phyloP scores from a whole-genome alignment of 345 rosid species.

The Eucalyptus tenuipes region DNA sequence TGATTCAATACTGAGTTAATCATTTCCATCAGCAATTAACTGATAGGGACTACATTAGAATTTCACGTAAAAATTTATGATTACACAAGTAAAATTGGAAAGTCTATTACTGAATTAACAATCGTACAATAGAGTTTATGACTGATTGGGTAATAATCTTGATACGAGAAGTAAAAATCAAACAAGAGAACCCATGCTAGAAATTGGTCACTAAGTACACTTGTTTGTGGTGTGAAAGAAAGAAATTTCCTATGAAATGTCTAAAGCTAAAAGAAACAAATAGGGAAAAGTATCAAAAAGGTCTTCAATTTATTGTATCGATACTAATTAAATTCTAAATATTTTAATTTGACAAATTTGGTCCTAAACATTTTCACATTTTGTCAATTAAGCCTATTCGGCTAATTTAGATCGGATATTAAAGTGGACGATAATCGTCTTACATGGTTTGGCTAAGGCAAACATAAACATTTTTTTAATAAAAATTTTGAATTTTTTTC shows the following conservation, averaged over 20 bases:
- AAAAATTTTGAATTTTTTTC: no score
- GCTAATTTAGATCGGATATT: accelerated
- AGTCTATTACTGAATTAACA: no score
- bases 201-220: accelerated
- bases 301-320: no score
- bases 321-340: no score
- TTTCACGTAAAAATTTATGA: no score
- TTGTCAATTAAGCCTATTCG: accelerated
- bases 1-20: accelerated
- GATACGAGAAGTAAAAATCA: background rate
- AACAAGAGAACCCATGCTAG: background rate
- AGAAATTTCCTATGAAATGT: background rate
- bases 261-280: no score
- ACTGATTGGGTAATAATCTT: accelerated
- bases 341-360: no score
- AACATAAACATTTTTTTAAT: no score
- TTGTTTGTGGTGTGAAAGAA: background rate
- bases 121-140: accelerated
- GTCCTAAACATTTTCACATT: accelerated
- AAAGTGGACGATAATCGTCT: accelerated
- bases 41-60: accelerated
- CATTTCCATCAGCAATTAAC: accelerated
- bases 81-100: no score
- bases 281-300: background rate
- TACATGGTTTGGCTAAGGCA: accelerated